Percentiles rank a stretch among this genome's conserved stretches.
These are phyloP conservation scores for Xylariaceae sp. DNA, from an alignment of 2,329 filamentous ascomycete species.

Conservation along the genomic window DNA sequence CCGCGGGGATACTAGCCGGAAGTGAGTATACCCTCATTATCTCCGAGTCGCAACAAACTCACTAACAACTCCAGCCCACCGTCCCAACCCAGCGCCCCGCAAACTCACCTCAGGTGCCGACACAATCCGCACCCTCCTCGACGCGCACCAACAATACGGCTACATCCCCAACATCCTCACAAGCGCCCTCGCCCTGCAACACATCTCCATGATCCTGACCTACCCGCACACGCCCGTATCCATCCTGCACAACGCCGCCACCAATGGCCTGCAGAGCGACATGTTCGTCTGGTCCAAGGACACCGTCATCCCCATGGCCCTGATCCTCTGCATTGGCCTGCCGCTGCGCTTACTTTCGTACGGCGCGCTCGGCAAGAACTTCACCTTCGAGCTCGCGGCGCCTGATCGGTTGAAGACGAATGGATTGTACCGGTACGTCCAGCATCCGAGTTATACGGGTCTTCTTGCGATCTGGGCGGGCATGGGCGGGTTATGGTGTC, in stretches of 20 bases:
- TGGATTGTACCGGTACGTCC: conserved; percentile 45
- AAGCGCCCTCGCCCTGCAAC: conserved; percentile 1
- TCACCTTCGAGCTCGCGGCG: conserved; percentile 47
- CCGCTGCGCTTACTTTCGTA: conserved; percentile 36
- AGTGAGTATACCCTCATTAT: neutral
- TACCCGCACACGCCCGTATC: conserved; percentile 10
- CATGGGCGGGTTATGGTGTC: conserved; percentile 32
- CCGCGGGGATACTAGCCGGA: conserved; percentile 4
- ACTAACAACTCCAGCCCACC: neutral
- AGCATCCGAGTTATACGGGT: conserved; percentile 50
- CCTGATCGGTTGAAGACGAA: conserved; percentile 43
- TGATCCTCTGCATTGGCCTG: conserved; percentile 32
- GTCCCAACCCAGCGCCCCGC: conserved; percentile 3
- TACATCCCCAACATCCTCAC: conserved; percentile 1
- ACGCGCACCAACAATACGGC: conserved; percentile 1
- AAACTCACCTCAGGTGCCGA: conserved; percentile 3
- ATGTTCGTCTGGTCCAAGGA: conserved; percentile 36
- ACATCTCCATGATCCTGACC: conserved; percentile 3
- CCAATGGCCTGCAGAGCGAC: conserved; percentile 31
- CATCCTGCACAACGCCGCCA: conserved; percentile 29
- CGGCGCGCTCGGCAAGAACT: conserved; percentile 43
- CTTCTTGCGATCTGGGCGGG: conserved; percentile 33
- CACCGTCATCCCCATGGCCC: conserved; percentile 33
- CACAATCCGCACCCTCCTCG: neutral
- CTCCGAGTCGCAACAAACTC: neutral